phyloP scores from a whole-genome alignment of 192 early-diverging fungal species.

The Backusella luteola region DNA sequence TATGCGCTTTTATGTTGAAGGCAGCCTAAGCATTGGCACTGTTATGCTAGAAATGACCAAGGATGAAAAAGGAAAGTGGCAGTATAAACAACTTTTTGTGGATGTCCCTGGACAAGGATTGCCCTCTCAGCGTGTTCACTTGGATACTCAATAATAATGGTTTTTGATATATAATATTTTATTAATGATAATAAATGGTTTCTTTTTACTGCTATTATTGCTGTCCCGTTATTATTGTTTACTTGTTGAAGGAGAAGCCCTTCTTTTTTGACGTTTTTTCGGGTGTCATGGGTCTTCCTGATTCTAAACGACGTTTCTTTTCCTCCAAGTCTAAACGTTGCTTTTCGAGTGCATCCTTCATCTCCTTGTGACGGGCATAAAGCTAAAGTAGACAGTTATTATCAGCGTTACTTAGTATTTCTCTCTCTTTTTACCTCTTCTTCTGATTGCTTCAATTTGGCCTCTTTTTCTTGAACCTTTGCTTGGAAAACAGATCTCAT shows the following conservation, averaged over 20 bases:
- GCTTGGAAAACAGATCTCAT: conserved; percentile 99
- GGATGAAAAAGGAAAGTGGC: conserved; percentile 42
- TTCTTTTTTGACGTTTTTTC: conserved; percentile 70
- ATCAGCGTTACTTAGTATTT: not conserved
- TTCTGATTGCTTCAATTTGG: conserved; percentile 96
- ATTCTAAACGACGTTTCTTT: conserved; percentile 87
- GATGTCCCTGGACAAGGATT: conserved; percentile 53
- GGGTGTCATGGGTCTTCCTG: conserved; percentile 66
- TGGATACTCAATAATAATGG: conserved; percentile 16
- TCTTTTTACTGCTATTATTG: not conserved
- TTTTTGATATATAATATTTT: not conserved
- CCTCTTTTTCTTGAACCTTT: conserved; percentile 98
- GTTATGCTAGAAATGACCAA: conserved; percentile 55
- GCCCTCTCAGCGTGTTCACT: conserved; percentile 40
- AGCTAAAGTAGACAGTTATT: conserved; percentile 39
- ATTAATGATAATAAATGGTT: not conserved
- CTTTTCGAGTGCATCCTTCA: conserved; percentile 97
- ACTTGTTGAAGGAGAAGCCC: conserved; percentile 65
- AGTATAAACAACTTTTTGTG: conserved; percentile 50
- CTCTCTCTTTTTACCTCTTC: conserved; percentile 55
- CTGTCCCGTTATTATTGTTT: conserved; percentile 7
- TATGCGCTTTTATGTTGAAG: conserved; percentile 56
- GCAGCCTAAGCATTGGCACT: conserved; percentile 44
- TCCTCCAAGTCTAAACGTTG: conserved; percentile 92
- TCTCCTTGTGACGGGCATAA: conserved; percentile 95